Conservation (phyloP, 73 alveolate species). For the Blepharisma stoltei region DNA sequence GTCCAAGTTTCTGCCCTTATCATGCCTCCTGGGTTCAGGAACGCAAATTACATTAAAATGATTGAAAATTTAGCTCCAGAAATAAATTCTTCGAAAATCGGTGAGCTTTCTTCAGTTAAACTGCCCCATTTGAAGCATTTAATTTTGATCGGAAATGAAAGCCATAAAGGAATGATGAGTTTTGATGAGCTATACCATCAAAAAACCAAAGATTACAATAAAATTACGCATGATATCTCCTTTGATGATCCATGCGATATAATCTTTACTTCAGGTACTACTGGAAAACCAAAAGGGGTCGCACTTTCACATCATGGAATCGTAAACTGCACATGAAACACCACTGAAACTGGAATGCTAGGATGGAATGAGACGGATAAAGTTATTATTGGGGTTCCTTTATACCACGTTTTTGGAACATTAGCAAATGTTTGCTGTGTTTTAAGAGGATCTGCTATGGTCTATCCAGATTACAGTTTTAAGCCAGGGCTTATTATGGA, state of each 20-base stretch:
- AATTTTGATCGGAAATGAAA: conserved; percentile 44
- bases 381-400: conserved; percentile 65
- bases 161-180: conserved; percentile 52
- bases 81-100: conserved; percentile 36
- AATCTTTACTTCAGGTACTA: conserved; percentile 82
- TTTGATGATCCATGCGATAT: conserved; percentile 68
- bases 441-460: conserved; percentile 62
- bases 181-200: conserved; percentile 47
- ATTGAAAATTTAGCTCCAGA: conserved; percentile 57
- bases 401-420: conserved; percentile 81
- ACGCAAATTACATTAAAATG: conserved; percentile 56
- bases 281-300: conserved; percentile 84
- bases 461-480: conserved; percentile 71
- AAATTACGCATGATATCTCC: not conserved
- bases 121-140: conserved; percentile 44
- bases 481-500: conserved; percentile 53
- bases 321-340: conserved; percentile 55
- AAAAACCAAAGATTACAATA: not conserved
- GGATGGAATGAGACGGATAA: conserved; percentile 30
- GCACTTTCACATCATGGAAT: conserved; percentile 59
- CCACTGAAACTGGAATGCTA: conserved; percentile 28
- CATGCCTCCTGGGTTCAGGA: conserved; percentile 59
- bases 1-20: conserved; percentile 41
- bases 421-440: conserved; percentile 67
- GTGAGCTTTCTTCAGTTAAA: conserved; percentile 29